These are phyloP conservation scores for Cyclotella distinguenda DNA, from an alignment of 108 stramenopile species.

Conservation along the genomic window DNA sequence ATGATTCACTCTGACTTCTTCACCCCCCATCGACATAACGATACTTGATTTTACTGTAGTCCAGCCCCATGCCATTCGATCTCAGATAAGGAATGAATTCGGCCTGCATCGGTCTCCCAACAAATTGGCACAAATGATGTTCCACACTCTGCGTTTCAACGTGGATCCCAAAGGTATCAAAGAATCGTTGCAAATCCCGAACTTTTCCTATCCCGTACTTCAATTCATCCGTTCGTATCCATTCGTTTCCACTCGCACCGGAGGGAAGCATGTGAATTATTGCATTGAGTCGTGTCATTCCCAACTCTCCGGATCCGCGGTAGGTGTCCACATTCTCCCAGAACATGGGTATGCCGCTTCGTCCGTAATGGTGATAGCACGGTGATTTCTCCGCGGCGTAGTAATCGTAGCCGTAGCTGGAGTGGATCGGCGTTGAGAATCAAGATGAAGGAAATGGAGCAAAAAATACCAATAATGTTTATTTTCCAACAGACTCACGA, in stretches of 20 bases:
- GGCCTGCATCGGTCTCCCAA: slow-evolving; percentile 76
- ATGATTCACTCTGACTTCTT: no score
- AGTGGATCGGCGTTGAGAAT: neutral
- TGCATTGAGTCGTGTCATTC: slow-evolving; percentile 77
- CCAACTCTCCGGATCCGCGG: slow-evolving; percentile 57
- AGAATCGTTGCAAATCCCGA: slow-evolving; percentile 70
- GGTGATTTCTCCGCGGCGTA: slow-evolving; percentile 77
- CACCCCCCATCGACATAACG: no score
- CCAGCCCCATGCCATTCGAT: slow-evolving; percentile 74
- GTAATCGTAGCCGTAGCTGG: slow-evolving; percentile 80
- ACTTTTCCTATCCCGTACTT: slow-evolving; percentile 80
- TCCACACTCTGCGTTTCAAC: slow-evolving; percentile 71
- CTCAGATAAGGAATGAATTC: slow-evolving; percentile 66
- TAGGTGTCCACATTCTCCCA: slow-evolving; percentile 77
- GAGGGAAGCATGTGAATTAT: slow-evolving; percentile 82
- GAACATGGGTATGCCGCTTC: slow-evolving; percentile 71
- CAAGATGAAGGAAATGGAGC: neutral
- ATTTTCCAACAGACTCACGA: slow-evolving; percentile 57
- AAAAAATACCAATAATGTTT: no score
- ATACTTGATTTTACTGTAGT: slow-evolving; percentile 9
- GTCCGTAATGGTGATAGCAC: slow-evolving; percentile 87
- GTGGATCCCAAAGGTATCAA: slow-evolving; percentile 82
- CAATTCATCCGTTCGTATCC: slow-evolving; percentile 57
- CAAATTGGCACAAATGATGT: slow-evolving; percentile 82
- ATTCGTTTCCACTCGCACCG: slow-evolving; percentile 25